phyloP scores from a whole-genome alignment of 1,139 yeast species.

The Fermentozyma sake region DNA sequence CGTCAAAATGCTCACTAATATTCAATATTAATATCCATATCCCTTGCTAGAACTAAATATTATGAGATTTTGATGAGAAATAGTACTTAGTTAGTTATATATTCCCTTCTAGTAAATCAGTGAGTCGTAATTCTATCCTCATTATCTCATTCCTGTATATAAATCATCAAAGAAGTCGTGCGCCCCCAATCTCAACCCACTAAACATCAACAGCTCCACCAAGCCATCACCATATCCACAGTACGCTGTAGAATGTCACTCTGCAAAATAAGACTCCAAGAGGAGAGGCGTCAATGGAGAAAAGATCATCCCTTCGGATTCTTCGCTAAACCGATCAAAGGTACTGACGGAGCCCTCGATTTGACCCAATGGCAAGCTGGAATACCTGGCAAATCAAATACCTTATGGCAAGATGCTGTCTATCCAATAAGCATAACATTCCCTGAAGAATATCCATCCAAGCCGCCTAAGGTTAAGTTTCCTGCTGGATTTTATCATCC shows the following conservation, averaged over 20 bases:
- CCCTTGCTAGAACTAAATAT: no score
- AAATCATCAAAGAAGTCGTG: no score
- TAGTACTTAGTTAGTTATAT: no score
- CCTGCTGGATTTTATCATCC: conserved; percentile 93
- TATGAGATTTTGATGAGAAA: no score
- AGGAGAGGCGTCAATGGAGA: conserved; percentile 94
- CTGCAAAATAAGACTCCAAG: conserved; percentile 77
- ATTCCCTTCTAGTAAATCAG: no score
- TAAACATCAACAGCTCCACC: neutral
- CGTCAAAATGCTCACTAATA: no score
- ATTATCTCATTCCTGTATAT: no score
- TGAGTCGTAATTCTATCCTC: no score
- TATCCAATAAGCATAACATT: conserved; percentile 82
- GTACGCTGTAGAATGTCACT: conserved; percentile 50
- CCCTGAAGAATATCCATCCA: conserved; percentile 91
- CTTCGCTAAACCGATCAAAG: conserved; percentile 82
- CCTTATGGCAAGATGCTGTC: conserved; percentile 85
- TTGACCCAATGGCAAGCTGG: conserved; percentile 91
- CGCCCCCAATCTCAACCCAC: neutral
- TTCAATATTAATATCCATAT: no score
- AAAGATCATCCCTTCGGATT: conserved; percentile 98
- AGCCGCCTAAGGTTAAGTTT: conserved; percentile 90
- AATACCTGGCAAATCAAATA: conserved; percentile 85
- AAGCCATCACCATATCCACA: no score
- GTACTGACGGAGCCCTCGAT: conserved; percentile 76